Percentiles rank a stretch among this genome's conserved stretches.
Conservation (phyloP, 306 rosid species). For the Cicer cuneatum region DNA sequence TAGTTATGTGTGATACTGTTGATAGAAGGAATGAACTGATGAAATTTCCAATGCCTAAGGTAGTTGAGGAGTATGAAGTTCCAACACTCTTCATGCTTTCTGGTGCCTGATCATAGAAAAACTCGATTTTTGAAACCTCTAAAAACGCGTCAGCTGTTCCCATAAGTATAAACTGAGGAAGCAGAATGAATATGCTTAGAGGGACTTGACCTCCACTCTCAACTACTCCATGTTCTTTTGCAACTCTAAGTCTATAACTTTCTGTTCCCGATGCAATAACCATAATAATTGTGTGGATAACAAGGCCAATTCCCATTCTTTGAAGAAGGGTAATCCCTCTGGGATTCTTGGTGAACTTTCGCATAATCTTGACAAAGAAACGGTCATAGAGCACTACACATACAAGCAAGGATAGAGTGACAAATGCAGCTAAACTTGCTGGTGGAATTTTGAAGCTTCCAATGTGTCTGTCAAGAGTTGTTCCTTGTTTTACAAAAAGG, state of each 20-base stretch:
- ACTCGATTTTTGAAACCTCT: conserved; percentile 83
- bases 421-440: conserved; percentile 67
- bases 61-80: conserved; percentile 69
- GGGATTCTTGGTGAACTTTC: conserved; percentile 64
- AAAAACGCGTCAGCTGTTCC: conserved; percentile 78
- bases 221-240: conserved; percentile 47
- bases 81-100: conserved; percentile 88
- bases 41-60: conserved; percentile 74
- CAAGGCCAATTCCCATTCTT: conserved; percentile 75
- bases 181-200: conserved; percentile 68
- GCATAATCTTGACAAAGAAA: conserved; percentile 56
- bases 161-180: conserved; percentile 75
- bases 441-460: conserved; percentile 81
- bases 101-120: conserved; percentile 89
- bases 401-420: conserved; percentile 75
- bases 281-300: conserved; percentile 63
- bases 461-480: conserved; percentile 68
- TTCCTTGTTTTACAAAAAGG: conserved; percentile 77
- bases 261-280: conserved; percentile 61
- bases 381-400: conserved; percentile 71
- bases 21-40: conserved; percentile 67
- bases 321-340: conserved; percentile 83
- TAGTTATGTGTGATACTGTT: conserved; percentile 59
- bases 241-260: conserved; percentile 58
- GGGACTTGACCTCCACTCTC: conserved; percentile 58